phyloP scores from a whole-genome alignment of 345 rosid species.

The Eucalyptus tenuipes region DNA sequence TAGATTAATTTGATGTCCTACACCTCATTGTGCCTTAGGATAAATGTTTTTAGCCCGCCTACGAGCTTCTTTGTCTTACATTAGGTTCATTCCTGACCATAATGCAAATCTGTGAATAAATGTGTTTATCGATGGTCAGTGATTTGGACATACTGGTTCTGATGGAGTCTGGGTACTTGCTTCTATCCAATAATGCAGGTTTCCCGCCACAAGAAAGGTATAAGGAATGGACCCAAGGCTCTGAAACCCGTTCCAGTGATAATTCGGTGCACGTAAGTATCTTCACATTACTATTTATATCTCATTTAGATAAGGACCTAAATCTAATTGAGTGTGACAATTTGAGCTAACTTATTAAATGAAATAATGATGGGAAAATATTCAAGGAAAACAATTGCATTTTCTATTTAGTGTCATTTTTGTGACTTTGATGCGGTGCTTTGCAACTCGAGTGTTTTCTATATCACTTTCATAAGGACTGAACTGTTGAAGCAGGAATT shows the following conservation, averaged over 20 bases:
- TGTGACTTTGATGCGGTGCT: not conserved
- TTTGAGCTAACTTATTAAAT: not conserved
- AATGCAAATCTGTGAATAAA: not conserved
- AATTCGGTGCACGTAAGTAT: constrained; percentile 70
- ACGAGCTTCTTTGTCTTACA: not conserved
- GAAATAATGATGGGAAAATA: not conserved
- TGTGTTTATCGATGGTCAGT: not conserved
- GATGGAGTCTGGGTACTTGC: not conserved
- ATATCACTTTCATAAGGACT: not conserved
- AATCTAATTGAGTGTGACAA: not conserved
- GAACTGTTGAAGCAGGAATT: not conserved
- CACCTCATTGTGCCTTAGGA: not conserved
- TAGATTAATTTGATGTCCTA: not conserved
- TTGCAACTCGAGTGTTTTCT: not conserved
- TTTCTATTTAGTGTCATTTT: not conserved
- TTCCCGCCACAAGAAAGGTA: constrained; percentile 68
- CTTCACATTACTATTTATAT: not conserved
- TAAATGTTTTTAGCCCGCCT: not conserved
- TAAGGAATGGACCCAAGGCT: constrained; percentile 88
- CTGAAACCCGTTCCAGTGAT: constrained; percentile 83
- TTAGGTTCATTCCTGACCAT: not conserved
- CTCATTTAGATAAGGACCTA: not conserved
- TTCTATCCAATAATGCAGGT: constrained; percentile 24
- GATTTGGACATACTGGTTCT: not conserved
- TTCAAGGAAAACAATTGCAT: not conserved